These are phyloP conservation scores for Pyrenula aspistea DNA, from an alignment of 495 filamentous ascomycete genomes.

Conservation along the genomic window DNA sequence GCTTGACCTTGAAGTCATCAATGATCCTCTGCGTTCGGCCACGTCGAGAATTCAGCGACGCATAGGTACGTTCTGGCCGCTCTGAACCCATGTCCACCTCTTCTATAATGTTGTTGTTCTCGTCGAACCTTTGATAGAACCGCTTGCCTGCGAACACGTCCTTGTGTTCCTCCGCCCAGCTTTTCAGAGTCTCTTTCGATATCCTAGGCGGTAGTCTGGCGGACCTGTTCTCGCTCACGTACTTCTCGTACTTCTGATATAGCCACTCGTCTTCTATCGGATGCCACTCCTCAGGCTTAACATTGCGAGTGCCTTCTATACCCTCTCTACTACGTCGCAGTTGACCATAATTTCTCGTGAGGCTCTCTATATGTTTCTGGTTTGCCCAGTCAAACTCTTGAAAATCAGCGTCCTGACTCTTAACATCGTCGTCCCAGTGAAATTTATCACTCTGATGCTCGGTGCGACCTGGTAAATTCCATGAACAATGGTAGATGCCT, in stretches of 20 bases:
- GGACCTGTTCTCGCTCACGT: background rate
- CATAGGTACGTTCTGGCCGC: background rate
- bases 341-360: background rate
- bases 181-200: background rate
- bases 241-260: background rate
- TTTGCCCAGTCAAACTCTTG: background rate
- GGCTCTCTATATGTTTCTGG: background rate
- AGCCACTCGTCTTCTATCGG: background rate
- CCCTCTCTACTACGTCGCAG: background rate
- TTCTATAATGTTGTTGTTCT: background rate
- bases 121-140: background rate
- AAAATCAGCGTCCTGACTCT: background rate
- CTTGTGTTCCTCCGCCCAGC: background rate
- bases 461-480: background rate
- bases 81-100: background rate
- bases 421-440: background rate
- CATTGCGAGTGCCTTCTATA: background rate
- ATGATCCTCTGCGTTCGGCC: background rate
- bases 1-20: background rate
- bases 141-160: background rate
- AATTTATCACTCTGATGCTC: background rate
- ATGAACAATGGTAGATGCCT: background rate
- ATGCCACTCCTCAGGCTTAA: background rate
- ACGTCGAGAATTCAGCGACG: background rate
- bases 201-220: background rate